Evolutionary conservation across 192 early-diverging fungal genomes (phyloP), one percentile per base, ranked within the genome.

Genomic region (Podila clonocystis): DNA sequence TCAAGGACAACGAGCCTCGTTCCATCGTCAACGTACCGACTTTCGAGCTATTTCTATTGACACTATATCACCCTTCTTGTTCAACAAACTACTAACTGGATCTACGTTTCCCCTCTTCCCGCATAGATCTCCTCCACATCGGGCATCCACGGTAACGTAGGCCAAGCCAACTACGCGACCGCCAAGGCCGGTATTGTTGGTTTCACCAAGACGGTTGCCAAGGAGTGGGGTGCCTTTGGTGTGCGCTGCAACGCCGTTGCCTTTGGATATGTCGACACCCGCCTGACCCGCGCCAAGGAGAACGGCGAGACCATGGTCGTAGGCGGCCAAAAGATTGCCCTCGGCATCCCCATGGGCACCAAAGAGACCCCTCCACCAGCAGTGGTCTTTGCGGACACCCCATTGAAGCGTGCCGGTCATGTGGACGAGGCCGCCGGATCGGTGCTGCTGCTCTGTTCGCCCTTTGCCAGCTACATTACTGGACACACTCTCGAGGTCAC

Each of bases 131-230:
- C 87, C n/a, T 88, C 87, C 28, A 86, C 85, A 24, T 88, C 85
- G 57, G 97, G 97, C 57, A 86, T 98, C 50, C 96, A 97, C 85
- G 97, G 97, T 73, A 94, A 94, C 82, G 83, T 94, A 62, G 93
- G 93, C 22, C 97, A 99, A 86, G 94, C 95, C 68, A 99, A 99
- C 89, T 99, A 99, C 87, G 87, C 92, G 22, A 89, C 96, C 30
- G 96, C 96, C 65, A 98, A 98, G 90, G 95, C 96, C 58, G 97
- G 94, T 70, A 87, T 95, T 71, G 89, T 96, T 77, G 97, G 96
- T 34, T 85, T 98, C 64, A 95, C 93, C 85, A 97, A 95, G 91
- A 95, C 95, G 24, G 88, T 98, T 74, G 96, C 97, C 49, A 89
- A 91, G 82, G 90, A 91, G 75, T 91, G 90, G 90, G 90, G 89